phyloP scores from a whole-genome alignment of 768 basidiomycete species.

The Boletus coccyginus region DNA sequence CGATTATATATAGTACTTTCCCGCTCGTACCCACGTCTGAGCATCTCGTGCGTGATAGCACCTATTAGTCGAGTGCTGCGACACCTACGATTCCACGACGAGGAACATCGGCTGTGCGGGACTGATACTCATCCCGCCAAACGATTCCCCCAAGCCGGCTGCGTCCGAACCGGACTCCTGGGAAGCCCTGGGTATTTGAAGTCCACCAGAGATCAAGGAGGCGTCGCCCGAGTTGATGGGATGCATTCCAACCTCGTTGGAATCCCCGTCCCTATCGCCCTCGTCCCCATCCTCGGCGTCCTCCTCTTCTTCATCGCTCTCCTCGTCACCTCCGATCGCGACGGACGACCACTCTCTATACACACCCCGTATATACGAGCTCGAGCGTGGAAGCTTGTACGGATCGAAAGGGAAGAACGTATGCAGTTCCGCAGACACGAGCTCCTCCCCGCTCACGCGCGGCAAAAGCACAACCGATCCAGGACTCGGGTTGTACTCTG shows the following conservation, averaged over 20 bases:
- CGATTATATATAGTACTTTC: background rate
- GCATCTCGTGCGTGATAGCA: too few relatives aligned
- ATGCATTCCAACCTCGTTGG: background rate
- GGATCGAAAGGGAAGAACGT: slow-evolving; percentile 99
- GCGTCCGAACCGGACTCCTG: slow-evolving; percentile 35
- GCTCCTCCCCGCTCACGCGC: slow-evolving; percentile 31
- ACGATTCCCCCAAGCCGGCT: slow-evolving; percentile 60
- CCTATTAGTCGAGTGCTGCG: background rate
- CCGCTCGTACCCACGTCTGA: too few relatives aligned
- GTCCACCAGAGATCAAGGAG: slow-evolving; percentile 7
- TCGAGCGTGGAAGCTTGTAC: slow-evolving; percentile 82
- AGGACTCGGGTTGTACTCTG: slow-evolving; percentile 42
- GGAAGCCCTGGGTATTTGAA: slow-evolving; percentile 21
- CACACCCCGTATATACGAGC: slow-evolving; percentile 71
- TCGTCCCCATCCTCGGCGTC: slow-evolving; percentile 42
- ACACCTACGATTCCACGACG: slow-evolving; percentile 12
- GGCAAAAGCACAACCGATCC: slow-evolving; percentile 19
- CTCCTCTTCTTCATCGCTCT: slow-evolving; percentile 65
- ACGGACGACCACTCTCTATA: slow-evolving; percentile 92
- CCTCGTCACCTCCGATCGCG: slow-evolving; percentile 64
- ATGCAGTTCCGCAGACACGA: slow-evolving; percentile 69
- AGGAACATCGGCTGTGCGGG: slow-evolving; percentile 40
- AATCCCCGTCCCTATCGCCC: slow-evolving; percentile 13
- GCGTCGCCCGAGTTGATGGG: slow-evolving; percentile 4
- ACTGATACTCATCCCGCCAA: slow-evolving; percentile 85